A percentile compares a stretch with the other conserved stretches of the same genome.
These are phyloP conservation scores for Sclerotinia nivalis DNA, from an alignment of 2,329 filamentous ascomycete species.

Conservation along the genomic window DNA sequence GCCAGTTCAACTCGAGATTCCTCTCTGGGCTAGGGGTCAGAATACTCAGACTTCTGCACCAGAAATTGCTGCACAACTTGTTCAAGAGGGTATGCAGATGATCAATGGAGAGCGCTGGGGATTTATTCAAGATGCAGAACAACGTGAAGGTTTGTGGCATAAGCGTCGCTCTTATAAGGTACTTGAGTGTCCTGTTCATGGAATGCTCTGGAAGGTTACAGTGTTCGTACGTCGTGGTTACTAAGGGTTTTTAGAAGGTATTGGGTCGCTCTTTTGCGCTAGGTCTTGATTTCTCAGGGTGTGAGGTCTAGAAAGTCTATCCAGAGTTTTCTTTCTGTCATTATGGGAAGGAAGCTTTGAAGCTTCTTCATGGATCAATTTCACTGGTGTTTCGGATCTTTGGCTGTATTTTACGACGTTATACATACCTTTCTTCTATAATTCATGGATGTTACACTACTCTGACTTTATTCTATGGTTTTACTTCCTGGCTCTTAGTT, in stretches of 20 bases:
- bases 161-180: conserved; percentile 16
- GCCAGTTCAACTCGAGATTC: conserved; percentile 14
- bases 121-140: neutral
- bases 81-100: conserved; percentile 14
- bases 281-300: conserved; percentile 11
- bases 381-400: conserved; percentile 10
- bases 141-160: conserved; percentile 16
- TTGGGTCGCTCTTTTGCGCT: neutral
- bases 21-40: conserved; percentile 12
- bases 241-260: neutral
- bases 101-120: conserved; percentile 19
- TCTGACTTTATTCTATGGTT: neutral
- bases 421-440: conserved; percentile 1
- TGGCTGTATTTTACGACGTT: neutral
- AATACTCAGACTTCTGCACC: neutral
- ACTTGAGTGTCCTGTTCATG: conserved; percentile 7
- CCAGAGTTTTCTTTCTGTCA: neutral
- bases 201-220: conserved; percentile 17
- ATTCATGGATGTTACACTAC: neutral
- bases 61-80: neutral
- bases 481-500: neutral
- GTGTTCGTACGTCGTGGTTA: conserved; percentile 22
- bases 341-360: neutral
- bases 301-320: neutral
- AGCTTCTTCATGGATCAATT: neutral